Evolutionary conservation across 179 eudicot species (phyloP).

Genomic region (Spergularia azorica): DNA sequence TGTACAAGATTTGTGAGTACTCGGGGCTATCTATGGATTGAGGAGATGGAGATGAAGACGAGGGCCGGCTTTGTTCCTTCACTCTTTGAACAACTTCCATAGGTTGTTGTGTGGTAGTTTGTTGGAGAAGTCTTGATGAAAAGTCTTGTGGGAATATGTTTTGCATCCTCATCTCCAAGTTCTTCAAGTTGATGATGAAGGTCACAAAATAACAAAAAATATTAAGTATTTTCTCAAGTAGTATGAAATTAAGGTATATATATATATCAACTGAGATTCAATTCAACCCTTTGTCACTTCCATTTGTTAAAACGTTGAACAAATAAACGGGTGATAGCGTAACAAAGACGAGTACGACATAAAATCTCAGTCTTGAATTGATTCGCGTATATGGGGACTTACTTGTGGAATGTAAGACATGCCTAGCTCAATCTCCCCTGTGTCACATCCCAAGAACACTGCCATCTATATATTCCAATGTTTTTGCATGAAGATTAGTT

Average conservation of each 20-base stretch:
- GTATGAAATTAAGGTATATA: background rate
- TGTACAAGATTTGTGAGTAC: conserved; percentile 41
- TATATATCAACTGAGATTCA: background rate
- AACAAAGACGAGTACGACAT: too few relatives aligned
- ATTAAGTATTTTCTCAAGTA: background rate
- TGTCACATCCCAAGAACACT: conserved; percentile 60
- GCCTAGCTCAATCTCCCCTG: conserved; percentile 86
- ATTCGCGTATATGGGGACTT: conserved; percentile 5
- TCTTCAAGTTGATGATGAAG: conserved; percentile 27
- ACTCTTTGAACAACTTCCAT: conserved; percentile 24
- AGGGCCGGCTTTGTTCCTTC: conserved; percentile 39
- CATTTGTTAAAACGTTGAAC: too few relatives aligned
- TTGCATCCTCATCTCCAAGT: conserved; percentile 58
- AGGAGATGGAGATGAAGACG: conserved; percentile 63
- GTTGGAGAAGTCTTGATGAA: conserved; percentile 7
- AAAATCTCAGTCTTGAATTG: too few relatives aligned
- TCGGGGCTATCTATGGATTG: conserved; percentile 63
- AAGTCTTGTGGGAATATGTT: conserved; percentile 48
- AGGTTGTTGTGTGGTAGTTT: background rate
- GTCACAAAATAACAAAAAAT: background rate
- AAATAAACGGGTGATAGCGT: too few relatives aligned
- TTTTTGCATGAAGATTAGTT: background rate
- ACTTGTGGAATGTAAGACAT: conserved; percentile 58
- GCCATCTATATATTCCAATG: conserved; percentile 42
- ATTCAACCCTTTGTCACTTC: too few relatives aligned